A percentile compares a stretch with the other conserved stretches of the same genome.
phyloP scores from a whole-genome alignment of 2,329 filamentous ascomycete species.

The Aspergillus pseudotamarii region DNA sequence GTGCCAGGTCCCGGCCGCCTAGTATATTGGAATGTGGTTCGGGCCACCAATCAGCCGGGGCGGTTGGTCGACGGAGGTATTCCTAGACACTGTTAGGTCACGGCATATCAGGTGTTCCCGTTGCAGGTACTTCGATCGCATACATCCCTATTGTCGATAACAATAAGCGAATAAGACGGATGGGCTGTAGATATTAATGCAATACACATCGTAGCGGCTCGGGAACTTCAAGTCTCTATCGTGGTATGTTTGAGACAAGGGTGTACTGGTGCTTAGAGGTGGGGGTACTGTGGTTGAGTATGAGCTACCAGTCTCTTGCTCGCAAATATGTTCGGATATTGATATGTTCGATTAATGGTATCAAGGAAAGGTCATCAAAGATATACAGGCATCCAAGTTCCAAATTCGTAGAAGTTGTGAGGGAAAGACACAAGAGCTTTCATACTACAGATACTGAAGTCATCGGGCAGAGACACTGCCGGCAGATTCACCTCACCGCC shows the following conservation, averaged over 20 bases:
- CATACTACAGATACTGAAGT: background rate
- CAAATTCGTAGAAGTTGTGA: background rate
- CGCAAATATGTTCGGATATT: background rate
- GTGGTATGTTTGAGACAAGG: background rate
- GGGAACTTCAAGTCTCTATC: background rate
- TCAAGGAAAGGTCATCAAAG: background rate
- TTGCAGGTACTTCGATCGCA: slow-evolving; percentile 6
- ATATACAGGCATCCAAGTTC: background rate
- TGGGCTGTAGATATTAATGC: slow-evolving; percentile 74
- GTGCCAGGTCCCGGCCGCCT: slow-evolving; percentile 64
- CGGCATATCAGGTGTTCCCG: background rate
- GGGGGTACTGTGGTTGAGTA: background rate
- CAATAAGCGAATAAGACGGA: slow-evolving; percentile 72
- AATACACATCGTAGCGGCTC: slow-evolving; percentile 63
- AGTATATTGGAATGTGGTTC: slow-evolving; percentile 58
- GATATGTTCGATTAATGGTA: background rate
- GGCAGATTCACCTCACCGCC: slow-evolving; percentile 5
- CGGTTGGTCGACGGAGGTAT: slow-evolving; percentile 64
- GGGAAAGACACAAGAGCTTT: background rate
- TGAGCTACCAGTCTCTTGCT: background rate
- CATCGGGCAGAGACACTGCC: slow-evolving; percentile 9
- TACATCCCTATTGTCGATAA: slow-evolving; percentile 77
- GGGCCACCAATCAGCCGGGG: slow-evolving; percentile 62
- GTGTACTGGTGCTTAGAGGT: background rate
- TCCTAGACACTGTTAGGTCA: slow-evolving; percentile 49